Evolutionary conservation across 2,329 filamentous ascomycete species (phyloP), one percentile per base, ranked within the genome.

Genomic region (Escovopsis sp.): DNA sequence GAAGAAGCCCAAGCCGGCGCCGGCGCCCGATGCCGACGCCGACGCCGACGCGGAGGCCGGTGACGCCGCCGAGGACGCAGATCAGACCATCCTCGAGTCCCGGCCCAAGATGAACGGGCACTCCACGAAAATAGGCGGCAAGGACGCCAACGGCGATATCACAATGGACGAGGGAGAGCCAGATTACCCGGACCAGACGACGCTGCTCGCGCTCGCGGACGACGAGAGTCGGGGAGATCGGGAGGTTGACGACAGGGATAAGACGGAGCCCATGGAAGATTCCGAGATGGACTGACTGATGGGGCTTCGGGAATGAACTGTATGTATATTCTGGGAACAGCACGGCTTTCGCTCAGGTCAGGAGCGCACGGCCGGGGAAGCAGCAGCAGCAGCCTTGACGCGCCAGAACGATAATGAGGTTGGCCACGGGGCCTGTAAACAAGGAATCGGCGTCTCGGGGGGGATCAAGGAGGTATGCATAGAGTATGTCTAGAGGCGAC

Each of bases 131-230:
- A 34, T n/a, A 5, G 20, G 25, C 9, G 65, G 66, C 30, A 40
- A 40, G 27, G 43, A 43, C 13, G 16, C 9, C 11, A 65, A 67
- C 27, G 68, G 64, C 32, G 67, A 70, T 31, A 54, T 67, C 32
- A 59, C 60, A 37, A 63, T 75, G 44, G 72, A 73, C 42, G 72
- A 76, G 25, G 68, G 67, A 11, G 57, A 75, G 13, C 67, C 71
- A 50, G 72, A 73, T 31, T 70, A 60, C 2, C 65, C 58, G 39
- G 64, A 68, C 33, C 55, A 61, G 43, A 60, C 58, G 13, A 53
- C 51, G 16, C 45, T 59, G 25, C 45, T 51, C 20, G 20, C 20
- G 20, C 20, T 20, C 6, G 66, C 53, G 1, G 66, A 68, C 35
- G 66, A 60, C 2, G 65, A 65, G 27, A 62, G 25, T 16, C 38